phyloP scores from a whole-genome alignment of 73 alveolate species.

The Urostyla sp. region DNA sequence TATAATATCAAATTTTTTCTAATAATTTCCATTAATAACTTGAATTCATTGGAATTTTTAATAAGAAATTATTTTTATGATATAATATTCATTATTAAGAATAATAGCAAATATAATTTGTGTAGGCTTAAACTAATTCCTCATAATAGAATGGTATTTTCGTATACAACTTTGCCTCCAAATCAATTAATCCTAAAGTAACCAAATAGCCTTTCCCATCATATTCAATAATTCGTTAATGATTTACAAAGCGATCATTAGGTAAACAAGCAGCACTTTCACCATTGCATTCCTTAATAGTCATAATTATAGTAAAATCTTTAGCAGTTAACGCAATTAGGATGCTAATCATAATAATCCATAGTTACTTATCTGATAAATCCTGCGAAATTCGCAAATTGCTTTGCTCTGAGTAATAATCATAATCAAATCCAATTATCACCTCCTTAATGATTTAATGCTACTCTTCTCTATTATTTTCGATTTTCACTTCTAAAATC shows the following conservation, averaged over 20 bases:
- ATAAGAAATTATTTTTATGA: too few species aligned
- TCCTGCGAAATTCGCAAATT: background rate
- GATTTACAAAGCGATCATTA: background rate
- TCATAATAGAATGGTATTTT: conserved; percentile 12
- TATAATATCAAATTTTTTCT: too few species aligned
- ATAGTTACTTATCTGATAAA: background rate
- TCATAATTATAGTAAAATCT: conserved; percentile 41
- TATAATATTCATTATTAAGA: too few species aligned
- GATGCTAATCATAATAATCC: conserved; percentile 13
- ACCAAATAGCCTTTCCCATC: conserved; percentile 16
- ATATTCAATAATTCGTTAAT: conserved; percentile 5
- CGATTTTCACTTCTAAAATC: background rate
- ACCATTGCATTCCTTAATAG: background rate
- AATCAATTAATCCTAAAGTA: conserved; percentile 36
- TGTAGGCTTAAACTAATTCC: conserved; percentile 35
- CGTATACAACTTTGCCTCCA: conserved; percentile 41
- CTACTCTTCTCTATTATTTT: background rate
- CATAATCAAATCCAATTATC: background rate
- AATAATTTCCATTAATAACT: too few species aligned
- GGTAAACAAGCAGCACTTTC: background rate
- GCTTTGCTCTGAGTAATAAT: background rate
- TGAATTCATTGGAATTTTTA: too few species aligned
- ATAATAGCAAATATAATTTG: conserved; percentile 6
- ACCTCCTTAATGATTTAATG: conserved; percentile 8
- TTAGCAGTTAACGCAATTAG: conserved; percentile 31